Conservation (phyloP, 1,284 basidiomycete species). For the Sutorius eximius region DNA sequence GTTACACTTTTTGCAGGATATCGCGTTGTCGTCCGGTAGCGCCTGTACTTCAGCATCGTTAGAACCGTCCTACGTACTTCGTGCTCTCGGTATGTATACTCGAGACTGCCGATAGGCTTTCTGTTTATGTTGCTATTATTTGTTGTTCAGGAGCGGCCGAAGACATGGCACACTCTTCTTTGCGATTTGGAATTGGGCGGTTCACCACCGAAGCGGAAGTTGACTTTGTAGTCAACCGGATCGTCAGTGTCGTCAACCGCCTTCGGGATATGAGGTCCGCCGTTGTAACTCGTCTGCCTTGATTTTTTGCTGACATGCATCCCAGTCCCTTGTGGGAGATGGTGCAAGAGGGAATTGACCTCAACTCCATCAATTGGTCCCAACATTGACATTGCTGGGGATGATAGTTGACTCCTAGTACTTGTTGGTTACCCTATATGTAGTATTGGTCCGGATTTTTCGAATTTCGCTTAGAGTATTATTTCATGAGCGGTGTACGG, state of each 20-base stretch:
- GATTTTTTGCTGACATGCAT: conserved; percentile 13
- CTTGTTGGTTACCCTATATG: conserved; percentile 6
- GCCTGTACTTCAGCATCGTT: conserved; percentile 98
- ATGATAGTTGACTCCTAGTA: conserved; percentile 5
- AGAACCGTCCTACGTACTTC: conserved; percentile 97
- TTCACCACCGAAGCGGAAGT: conserved; percentile 98
- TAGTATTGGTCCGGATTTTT: conserved; percentile 11
- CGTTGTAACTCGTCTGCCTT: not conserved
- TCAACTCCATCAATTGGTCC: conserved; percentile 92
- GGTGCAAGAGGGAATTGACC: conserved; percentile 97
- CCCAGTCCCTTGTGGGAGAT: conserved; percentile 93
- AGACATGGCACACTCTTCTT: conserved; percentile 98
- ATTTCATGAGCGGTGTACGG: conserved; percentile 12
- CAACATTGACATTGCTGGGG: conserved; percentile 46
- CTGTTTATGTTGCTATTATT: conserved; percentile 1
- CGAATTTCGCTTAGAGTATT: not conserved
- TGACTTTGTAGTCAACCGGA: conserved; percentile 91
- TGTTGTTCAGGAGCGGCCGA: conserved; percentile 77
- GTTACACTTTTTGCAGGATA: conserved; percentile 57
- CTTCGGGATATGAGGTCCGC: conserved; percentile 68
- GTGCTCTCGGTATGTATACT: conserved; percentile 74
- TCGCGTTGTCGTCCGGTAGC: conserved; percentile 96
- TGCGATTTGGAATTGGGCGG: conserved; percentile 96
- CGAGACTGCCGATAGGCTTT: not conserved
- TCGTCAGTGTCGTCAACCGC: conserved; percentile 79